A percentile compares a stretch with the other conserved stretches of the same genome.
phyloP scores from a whole-genome alignment of 352 stramenopile genomes.

The Phytophthora ramorum region DNA sequence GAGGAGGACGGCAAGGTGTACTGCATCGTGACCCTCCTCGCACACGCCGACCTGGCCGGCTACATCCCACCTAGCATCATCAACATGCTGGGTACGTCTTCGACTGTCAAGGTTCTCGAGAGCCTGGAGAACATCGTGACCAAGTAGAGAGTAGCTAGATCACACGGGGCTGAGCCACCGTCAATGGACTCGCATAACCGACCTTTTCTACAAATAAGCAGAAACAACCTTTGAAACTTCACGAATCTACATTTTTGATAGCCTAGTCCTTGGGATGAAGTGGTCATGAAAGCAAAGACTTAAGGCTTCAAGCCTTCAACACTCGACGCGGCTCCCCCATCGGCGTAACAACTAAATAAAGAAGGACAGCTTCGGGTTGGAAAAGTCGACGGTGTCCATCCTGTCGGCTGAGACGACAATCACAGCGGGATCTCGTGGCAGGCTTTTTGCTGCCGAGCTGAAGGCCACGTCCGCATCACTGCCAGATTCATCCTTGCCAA shows the following conservation, averaged over 20 bases:
- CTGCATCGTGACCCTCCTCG: slow-evolving; percentile 79
- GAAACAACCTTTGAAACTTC: slow-evolving; percentile 19
- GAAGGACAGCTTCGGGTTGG: slow-evolving; percentile 49
- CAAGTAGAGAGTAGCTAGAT: slow-evolving; percentile 39
- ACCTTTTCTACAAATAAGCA: slow-evolving; percentile 22
- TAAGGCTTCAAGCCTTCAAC: neutral
- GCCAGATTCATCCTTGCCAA: slow-evolving; percentile 11
- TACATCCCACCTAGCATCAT: slow-evolving; percentile 83
- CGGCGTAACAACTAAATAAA: slow-evolving; percentile 39
- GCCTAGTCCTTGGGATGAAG: slow-evolving; percentile 16
- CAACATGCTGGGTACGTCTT: slow-evolving; percentile 87
- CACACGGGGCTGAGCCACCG: neutral
- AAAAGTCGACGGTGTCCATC: slow-evolving; percentile 54
- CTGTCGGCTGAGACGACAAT: slow-evolving; percentile 48
- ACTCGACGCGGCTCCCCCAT: too few relatives aligned
- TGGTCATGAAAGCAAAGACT: neutral
- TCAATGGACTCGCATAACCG: neutral
- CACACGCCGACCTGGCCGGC: slow-evolving; percentile 78
- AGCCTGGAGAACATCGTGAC: slow-evolving; percentile 67
- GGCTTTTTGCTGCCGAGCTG: neutral
- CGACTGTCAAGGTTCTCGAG: slow-evolving; percentile 82
- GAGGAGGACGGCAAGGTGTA: slow-evolving; percentile 53
- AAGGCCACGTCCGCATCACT: slow-evolving; percentile 5
- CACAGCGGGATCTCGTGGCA: slow-evolving; percentile 27
- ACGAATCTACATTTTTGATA: slow-evolving; percentile 39